A percentile compares a stretch with the other conserved stretches of the same genome.
Conservation (phyloP, 23 red algal species). For the Gracilaria domingensis region DNA sequence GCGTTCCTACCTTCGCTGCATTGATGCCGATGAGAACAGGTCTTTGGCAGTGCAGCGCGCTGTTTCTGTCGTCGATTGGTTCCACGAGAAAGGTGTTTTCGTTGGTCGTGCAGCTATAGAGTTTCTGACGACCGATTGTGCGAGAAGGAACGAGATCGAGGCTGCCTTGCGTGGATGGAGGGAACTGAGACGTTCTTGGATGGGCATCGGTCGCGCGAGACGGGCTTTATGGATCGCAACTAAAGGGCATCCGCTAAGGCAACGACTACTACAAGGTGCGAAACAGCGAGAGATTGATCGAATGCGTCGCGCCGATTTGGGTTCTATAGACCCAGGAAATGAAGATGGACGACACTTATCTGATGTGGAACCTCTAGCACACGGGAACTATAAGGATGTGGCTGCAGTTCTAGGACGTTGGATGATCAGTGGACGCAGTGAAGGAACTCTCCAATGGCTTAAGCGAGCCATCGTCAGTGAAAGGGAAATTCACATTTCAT, state of each 20-base stretch:
- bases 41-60: conserved; percentile 22
- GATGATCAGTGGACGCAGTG: conserved; percentile 19
- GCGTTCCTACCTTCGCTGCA: conserved; percentile 12
- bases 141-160: conserved; percentile 15
- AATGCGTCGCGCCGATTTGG: conserved; percentile 23
- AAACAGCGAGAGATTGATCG: conserved; percentile 20
- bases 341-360: background rate
- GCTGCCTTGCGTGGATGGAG: conserved; percentile 54
- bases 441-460: conserved; percentile 49
- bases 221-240: conserved; percentile 29
- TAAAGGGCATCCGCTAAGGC: background rate
- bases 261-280: conserved; percentile 5
- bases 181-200: conserved; percentile 60
- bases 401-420: conserved; percentile 61
- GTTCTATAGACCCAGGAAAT: background rate
- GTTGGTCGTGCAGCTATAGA: conserved; percentile 37
- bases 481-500: conserved; percentile 22
- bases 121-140: conserved; percentile 31
- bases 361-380: conserved; percentile 23
- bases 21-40: background rate
- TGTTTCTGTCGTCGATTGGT: conserved; percentile 55
- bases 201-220: conserved; percentile 42
- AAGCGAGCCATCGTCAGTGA: background rate
- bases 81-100: conserved; percentile 28
- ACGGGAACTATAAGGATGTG: conserved; percentile 11